Base-by-base conservation (phyloP, 2,329 filamentous ascomycete genomes). In the Ophiostoma sp. region DNA sequence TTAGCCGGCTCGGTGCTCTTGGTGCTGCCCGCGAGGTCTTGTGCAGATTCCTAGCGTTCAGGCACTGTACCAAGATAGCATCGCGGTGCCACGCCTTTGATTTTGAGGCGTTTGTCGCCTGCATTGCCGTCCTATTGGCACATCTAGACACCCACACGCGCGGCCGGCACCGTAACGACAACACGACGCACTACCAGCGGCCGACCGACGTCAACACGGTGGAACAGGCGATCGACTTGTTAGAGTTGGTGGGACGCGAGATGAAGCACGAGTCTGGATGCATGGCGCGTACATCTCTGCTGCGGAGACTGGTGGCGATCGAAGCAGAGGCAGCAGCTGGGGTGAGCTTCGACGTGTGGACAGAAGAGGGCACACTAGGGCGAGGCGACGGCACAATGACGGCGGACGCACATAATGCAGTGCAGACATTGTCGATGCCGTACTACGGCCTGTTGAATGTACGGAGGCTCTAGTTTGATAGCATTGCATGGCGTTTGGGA, bases 171-270 rank as follows among this genome's bases (percentile, higher is more conserved):
- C 60, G 41, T 27, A 40, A 64, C 36, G 60, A 44, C 36, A 64
- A 44, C 36, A 41, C 60, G 1, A 64, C 60, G 9, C 60, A 41
- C 60, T 64, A 64, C 18, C 49, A 55, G n/a, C 49, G 49, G n/a
- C 49, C 49, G n/a, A 55, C 49, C n/a, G 44, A 47, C 41, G 18
- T 27, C n/a, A 47, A 65, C 41, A 36, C 44, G 5, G 41, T 42
- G 14, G 41, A 18, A 12, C 11, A 47, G 16, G 6, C 16, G 6
- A 2, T 40, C 1, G 40, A 14, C n/a, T 3, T 16, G 27, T 27
- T 55, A n/a, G 49, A 36, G 6, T 9, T 27, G n/a, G 49, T 55
- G 49, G n/a, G 49, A 27, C n/a, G n/a, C 4, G n/a, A 55, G n/a
- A 55, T 55, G 8, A 49, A 4, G 12, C 2, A 18, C 47, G 16